Evolutionary conservation across 495 filamentous ascomycete species (phyloP).

Genomic region (Penicillium lividum): DNA sequence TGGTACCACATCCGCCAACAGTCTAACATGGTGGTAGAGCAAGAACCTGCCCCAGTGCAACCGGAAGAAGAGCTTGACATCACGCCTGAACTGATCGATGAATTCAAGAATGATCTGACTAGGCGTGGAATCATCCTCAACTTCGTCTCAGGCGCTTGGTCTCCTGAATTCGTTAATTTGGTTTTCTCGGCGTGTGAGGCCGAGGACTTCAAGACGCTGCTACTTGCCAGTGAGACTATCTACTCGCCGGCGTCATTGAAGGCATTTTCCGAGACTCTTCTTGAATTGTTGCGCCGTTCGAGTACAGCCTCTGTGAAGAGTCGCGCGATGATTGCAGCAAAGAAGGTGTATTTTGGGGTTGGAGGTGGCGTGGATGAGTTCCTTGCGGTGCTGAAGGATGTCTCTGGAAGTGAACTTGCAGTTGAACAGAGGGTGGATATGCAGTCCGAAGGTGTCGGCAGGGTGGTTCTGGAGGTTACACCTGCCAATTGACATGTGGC

Average conservation of each 20-base stretch:
- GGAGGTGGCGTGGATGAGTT: conserved; percentile 93
- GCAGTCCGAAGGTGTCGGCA: conserved; percentile 49
- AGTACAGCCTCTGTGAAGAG: conserved; percentile 41
- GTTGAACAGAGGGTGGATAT: conserved; percentile 65
- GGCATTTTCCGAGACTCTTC: conserved; percentile 72
- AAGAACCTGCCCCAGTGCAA: conserved; percentile 2
- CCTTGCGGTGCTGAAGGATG: conserved; percentile 57
- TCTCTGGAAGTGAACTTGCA: conserved; percentile 56
- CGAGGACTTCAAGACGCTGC: conserved; percentile 39
- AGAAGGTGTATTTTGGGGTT: conserved; percentile 94
- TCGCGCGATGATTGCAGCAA: conserved; percentile 81
- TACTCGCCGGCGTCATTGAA: conserved; percentile 77
- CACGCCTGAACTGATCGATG: conserved; percentile 57
- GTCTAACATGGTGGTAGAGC: conserved; percentile 20
- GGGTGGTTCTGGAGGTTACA: conserved; percentile 47
- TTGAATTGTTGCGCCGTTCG: conserved; percentile 60
- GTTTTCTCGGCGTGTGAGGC: conserved; percentile 34
- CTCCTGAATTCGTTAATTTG: conserved; percentile 62
- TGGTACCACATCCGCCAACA: conserved; percentile 56
- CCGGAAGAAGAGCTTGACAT: conserved; percentile 74
- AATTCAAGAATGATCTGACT: conserved; percentile 62
- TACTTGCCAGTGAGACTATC: conserved; percentile 92
- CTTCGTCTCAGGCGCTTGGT: conserved; percentile 87
- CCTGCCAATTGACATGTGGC: conserved; percentile 6
- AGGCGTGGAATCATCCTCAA: conserved; percentile 59